These are phyloP conservation scores for Mrakia frigida DNA, from an alignment of 768 basidiomycete genomes.

Conservation along the genomic window DNA sequence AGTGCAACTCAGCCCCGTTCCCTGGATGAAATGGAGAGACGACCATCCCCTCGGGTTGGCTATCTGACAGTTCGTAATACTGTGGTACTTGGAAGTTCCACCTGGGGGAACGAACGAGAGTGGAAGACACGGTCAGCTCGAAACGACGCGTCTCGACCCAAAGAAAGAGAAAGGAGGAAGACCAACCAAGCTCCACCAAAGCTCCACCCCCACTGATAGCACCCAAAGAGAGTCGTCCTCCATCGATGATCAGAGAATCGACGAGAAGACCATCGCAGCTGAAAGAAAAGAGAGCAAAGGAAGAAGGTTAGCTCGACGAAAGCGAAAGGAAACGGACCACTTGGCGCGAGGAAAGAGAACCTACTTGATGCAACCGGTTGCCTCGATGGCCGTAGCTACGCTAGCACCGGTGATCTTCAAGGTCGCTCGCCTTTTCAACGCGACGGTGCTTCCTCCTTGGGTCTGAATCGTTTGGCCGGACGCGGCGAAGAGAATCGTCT, in stretches of 20 bases:
- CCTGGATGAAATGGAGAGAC: slow-evolving; percentile 5
- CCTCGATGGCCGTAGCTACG: background rate
- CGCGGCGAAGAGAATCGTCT: slow-evolving; percentile 10
- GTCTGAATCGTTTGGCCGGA: slow-evolving; percentile 5
- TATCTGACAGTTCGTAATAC: background rate
- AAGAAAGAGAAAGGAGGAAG: too few relatives aligned
- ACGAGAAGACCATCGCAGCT: slow-evolving; percentile 10
- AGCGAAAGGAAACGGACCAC: background rate
- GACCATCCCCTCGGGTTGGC: slow-evolving; percentile 14
- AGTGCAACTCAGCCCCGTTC: too few relatives aligned
- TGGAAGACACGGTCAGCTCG: too few relatives aligned
- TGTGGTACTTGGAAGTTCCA: background rate
- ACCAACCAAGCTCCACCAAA: slow-evolving; percentile 2
- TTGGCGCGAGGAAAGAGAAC: background rate
- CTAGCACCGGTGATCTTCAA: background rate
- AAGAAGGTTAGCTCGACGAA: background rate
- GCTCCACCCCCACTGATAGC: background rate
- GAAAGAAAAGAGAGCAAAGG: background rate
- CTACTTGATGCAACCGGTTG: slow-evolving; percentile 3
- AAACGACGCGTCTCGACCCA: too few relatives aligned
- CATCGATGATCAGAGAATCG: slow-evolving; percentile 4
- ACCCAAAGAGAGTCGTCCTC: background rate
- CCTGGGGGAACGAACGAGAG: background rate
- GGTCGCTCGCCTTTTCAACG: background rate
- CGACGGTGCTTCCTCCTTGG: background rate